Conservation (phyloP, 345 rosid genomes). For the Salix udensis region DNA sequence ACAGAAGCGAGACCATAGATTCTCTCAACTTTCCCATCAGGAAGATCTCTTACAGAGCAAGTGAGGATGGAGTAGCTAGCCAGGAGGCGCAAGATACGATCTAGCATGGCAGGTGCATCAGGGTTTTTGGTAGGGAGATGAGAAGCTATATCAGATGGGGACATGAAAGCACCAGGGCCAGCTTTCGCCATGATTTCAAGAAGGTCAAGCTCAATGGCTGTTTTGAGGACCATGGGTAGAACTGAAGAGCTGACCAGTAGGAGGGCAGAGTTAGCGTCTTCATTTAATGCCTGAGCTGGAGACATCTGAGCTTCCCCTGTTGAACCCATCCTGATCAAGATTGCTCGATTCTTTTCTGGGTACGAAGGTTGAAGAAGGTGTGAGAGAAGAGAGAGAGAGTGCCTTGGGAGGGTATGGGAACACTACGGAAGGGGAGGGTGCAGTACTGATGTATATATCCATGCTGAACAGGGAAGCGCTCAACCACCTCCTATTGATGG, state of each 20-base stretch:
- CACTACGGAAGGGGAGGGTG: not conserved
- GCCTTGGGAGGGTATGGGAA: not conserved
- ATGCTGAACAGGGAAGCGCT: not conserved
- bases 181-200: slow-evolving; percentile 77
- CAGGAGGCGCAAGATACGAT: slow-evolving; percentile 67
- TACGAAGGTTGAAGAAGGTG: not conserved
- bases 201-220: slow-evolving; percentile 82
- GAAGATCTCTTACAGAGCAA: slow-evolving; percentile 37
- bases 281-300: slow-evolving; percentile 62
- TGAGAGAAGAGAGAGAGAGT: not conserved
- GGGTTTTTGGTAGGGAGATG: slow-evolving; percentile 70
- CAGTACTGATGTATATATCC: not conserved
- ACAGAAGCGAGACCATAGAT: slow-evolving; percentile 76
- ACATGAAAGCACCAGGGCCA: slow-evolving; percentile 45
- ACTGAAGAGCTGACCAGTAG: slow-evolving; percentile 70
- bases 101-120: slow-evolving; percentile 69
- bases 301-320: slow-evolving; percentile 64
- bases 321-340: slow-evolving; percentile 48
- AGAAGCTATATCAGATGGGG: slow-evolving; percentile 62
- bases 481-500: not conserved
- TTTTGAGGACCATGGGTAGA: slow-evolving; percentile 81
- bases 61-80: slow-evolving; percentile 61
- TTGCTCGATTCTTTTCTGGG: not conserved
- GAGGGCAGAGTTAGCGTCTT: slow-evolving; percentile 73
- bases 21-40: slow-evolving; percentile 51